Evolutionary conservation across 1,139 yeast species (phyloP), one percentile per base, ranked within the genome.

Genomic region (Candida smagusa): DNA sequence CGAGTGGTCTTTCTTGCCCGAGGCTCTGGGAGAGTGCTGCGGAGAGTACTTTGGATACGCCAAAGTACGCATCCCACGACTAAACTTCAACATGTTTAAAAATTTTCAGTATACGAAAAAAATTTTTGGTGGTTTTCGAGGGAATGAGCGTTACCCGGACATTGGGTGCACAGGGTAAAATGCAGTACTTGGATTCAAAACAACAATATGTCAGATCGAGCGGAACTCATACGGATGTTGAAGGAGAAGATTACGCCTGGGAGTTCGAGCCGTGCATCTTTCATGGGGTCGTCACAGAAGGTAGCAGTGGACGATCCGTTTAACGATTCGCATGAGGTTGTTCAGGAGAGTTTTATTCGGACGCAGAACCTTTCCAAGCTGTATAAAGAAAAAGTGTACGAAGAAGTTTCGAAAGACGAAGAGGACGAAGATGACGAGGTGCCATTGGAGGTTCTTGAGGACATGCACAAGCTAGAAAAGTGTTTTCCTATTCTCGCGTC

Each of bases 401-500:
- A 27, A 5, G 9, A n/a, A 4, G 29, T 8, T n/a, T 5, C 12
- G 4, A 11, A 27, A n/a, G 16, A 7, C 7, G 24, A 30, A 16
- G 19, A 16, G 19, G 58, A 50, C 8, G 73, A 64, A n/a, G 74
- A 69, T 12, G 73, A 69, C 39, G 74, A 67, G 31, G 67, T 76
- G 0, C 53, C 79, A 0, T 56, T 71, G 6, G 81, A 76, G 40
- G 76, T 82, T 2, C 64, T 75, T 32, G 81, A 77, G 43, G 96
- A 89, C 55, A 81, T 88, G 72, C 69, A 68, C 33, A 68, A 70
- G 40, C 69, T 90, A 24, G 81, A 78, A 45, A 70, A 66, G 31
- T 71, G 82, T 26, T 88, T 90, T 53, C 82, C 82, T 2, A 74
- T 74, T 1, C 66, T 90, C 32, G 63, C 78, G 1, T 63, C 68